Evolutionary conservation across 1,139 yeast species (phyloP), one percentile per base, ranked within the genome.

Genomic region (Saccharomyces hybrid): DNA sequence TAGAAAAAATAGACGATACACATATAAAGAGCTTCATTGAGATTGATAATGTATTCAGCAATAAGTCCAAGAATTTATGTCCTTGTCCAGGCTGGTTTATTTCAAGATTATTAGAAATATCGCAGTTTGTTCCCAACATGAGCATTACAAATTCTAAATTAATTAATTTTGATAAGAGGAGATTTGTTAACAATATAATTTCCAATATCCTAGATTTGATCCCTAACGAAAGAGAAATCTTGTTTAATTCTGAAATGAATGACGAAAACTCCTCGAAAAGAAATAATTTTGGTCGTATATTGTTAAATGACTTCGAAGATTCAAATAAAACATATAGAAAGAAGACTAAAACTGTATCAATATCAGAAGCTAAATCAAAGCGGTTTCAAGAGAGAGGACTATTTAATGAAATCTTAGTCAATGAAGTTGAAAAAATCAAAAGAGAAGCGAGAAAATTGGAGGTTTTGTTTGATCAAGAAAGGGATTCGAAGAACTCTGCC

Each of bases 1-100:
- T 68, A 13, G 58, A 57, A 6, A 55, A 56, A 23, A 58, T 64
- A 16, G 65, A 64, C 50, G 58, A 56, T n/a, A 48, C 46, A 19
- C 66, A 62, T 49, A 57, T 66, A 9, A 59, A 58, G 42, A 46
- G 56, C 1, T 67, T 68, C 55, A 51, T 62, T 6, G 67, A 67
- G 52, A 58, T 67, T 53, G 75, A 72, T 52, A 62, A 64, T 34
- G 79, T 81, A 1, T 73, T 78, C 52, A 71, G 80, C 42, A 70
- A 78, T 49, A 77, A 78, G 74, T 72, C 79, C 61, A 75, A 75
- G 56, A 79, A 79, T 60, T 64, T 82, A 52, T 78, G 84, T n/a
- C 95, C 97, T 2, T 91, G 97, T 66, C 81, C 90, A 60, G 97
- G 98, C 8, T 85, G 91, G 90, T 70, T 82, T 52, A 67, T 80